Percentiles rank a stretch among this genome's conserved stretches.
These are phyloP conservation scores for Orbilia blumenaviensis DNA, from an alignment of 2,329 filamentous ascomycete species.

Conservation along the genomic window DNA sequence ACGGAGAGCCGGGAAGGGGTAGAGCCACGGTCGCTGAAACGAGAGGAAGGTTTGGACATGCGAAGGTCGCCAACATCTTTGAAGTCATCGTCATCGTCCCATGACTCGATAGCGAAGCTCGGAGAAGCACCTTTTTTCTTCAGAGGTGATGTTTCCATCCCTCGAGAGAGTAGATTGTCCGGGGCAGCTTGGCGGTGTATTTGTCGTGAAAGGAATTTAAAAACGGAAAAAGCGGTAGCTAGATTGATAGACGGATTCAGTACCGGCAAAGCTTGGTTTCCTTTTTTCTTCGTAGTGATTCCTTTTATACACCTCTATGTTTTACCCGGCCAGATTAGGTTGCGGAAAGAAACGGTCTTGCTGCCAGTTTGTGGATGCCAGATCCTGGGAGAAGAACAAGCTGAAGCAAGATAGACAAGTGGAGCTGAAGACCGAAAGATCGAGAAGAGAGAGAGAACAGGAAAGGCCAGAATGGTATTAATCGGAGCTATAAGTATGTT, in stretches of 20 bases:
- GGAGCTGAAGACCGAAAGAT: too few relatives aligned
- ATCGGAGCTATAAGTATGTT: conserved; percentile 63
- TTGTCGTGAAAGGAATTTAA: background rate
- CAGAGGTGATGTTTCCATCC: conserved; percentile 54
- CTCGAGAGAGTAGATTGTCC: conserved; percentile 38
- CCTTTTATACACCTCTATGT: background rate
- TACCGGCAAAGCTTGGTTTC: too few relatives aligned
- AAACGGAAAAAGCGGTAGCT: too few relatives aligned
- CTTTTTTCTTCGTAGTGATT: too few relatives aligned
- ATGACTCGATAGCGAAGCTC: conserved; percentile 71
- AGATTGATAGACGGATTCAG: too few relatives aligned
- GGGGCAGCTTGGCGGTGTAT: conserved; percentile 43
- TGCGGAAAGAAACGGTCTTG: too few relatives aligned
- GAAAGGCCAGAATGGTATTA: conserved; percentile 62
- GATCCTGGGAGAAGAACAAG: conserved; percentile 19
- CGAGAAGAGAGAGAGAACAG: conserved; percentile 32
- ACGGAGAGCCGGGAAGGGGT: conserved; percentile 79
- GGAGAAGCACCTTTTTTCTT: conserved; percentile 52
- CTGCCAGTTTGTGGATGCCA: conserved; percentile 15
- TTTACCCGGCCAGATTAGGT: too few relatives aligned
- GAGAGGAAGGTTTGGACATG: conserved; percentile 62
- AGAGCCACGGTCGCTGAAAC: conserved; percentile 73
- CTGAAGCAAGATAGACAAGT: background rate
- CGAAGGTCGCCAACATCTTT: conserved; percentile 71
- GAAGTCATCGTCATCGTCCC: conserved; percentile 78